These are phyloP conservation scores for Rhodamnia argentea DNA, from an alignment of 345 rosid species.

Conservation along the genomic window DNA sequence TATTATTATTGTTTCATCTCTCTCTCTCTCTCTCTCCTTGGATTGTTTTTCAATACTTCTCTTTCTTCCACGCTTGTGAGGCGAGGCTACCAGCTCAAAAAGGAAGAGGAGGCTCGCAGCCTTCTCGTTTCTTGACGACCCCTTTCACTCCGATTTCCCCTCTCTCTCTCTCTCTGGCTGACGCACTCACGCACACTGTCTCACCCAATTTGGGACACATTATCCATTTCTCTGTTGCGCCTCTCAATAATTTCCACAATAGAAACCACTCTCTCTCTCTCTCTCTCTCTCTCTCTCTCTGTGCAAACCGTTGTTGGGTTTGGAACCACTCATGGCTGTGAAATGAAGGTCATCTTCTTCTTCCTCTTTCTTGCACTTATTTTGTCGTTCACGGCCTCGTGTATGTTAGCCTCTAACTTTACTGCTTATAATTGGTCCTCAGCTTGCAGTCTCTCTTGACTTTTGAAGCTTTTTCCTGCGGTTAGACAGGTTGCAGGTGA, in stretches of 20 bases:
- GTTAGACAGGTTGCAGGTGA: not conserved
- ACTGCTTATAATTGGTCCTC: not conserved
- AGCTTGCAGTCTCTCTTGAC: not conserved
- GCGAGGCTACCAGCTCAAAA: not conserved
- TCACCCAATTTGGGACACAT: not conserved
- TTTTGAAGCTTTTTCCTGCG: not conserved
- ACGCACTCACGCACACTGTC: not conserved
- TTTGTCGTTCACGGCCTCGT: not conserved
- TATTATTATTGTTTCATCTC: not conserved
- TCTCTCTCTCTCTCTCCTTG: not conserved
- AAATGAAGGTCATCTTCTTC: not conserved
- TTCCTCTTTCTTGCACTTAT: not conserved
- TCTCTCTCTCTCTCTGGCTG: not conserved
- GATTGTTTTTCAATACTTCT: not conserved
- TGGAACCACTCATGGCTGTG: not conserved
- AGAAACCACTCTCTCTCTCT: not conserved
- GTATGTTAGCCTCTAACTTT: not conserved
- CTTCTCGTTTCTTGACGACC: not conserved
- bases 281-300: not conserved
- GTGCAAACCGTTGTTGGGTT: not conserved
- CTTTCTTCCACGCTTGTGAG: constrained; percentile 9
- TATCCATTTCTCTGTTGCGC: not conserved
- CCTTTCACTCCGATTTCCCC: not conserved
- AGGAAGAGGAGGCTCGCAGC: not conserved
- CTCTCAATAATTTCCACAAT: not conserved